Evolutionary conservation across 108 stramenopile species (phyloP).

Genomic region (Conticribra guillardii): DNA sequence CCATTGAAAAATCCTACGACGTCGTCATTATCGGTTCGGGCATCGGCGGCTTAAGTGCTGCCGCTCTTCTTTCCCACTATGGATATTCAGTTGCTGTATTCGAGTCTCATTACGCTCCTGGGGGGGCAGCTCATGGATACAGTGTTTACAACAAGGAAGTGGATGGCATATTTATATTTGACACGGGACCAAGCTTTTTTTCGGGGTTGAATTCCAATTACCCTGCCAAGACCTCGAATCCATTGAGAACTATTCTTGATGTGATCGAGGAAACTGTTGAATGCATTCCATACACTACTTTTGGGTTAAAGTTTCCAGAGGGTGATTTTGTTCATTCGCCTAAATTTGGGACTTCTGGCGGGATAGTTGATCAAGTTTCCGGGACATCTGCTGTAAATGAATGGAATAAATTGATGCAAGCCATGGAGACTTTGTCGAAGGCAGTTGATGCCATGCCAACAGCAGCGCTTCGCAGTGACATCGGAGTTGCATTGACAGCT

Average conservation of each 20-base stretch:
- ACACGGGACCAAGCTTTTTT: conserved; percentile 91
- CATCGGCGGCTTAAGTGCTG: conserved; percentile 85
- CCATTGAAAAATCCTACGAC: conserved; percentile 62
- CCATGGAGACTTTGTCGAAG: conserved; percentile 64
- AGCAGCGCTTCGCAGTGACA: conserved; percentile 65
- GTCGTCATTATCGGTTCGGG: conserved; percentile 80
- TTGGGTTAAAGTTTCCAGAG: conserved; percentile 74
- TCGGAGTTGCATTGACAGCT: conserved; percentile 59
- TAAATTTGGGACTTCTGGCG: conserved; percentile 48
- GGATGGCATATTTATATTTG: conserved; percentile 73
- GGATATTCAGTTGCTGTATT: conserved; percentile 80
- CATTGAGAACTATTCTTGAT: conserved; percentile 68
- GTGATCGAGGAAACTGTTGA: conserved; percentile 65
- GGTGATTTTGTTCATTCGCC: conserved; percentile 70
- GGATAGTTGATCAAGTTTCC: conserved; percentile 45
- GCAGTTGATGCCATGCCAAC: conserved; percentile 82
- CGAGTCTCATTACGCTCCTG: conserved; percentile 83
- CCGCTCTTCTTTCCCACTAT: conserved; percentile 75
- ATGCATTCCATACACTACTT: conserved; percentile 63
- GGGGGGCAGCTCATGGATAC: conserved; percentile 87
- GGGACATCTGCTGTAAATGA: conserved; percentile 41
- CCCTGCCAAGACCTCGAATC: conserved; percentile 65
- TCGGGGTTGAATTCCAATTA: conserved; percentile 71
- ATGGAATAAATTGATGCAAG: conserved; percentile 61
- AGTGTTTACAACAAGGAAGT: conserved; percentile 30